A percentile compares a stretch with the other conserved stretches of the same genome.
Conservation (phyloP, 2,329 filamentous ascomycete species). For the Botrytis squamosa region DNA sequence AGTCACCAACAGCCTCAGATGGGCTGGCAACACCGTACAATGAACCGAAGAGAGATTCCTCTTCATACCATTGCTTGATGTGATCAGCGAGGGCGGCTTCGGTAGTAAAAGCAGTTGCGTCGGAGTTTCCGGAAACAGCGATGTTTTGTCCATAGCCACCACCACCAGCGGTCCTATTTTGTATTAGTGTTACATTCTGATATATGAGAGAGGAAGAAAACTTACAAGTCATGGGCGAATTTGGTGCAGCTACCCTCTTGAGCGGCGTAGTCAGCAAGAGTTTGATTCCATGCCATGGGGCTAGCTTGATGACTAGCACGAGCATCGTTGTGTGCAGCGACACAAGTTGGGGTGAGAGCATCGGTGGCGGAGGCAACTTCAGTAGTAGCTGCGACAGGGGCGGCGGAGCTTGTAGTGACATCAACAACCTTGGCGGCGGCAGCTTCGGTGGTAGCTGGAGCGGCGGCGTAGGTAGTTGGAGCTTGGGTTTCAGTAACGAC, state of each 20-base stretch:
- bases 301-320: conserved; percentile 76
- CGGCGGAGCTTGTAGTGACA: neutral
- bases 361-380: conserved; percentile 22
- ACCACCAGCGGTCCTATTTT: conserved; percentile 51
- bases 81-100: conserved; percentile 61
- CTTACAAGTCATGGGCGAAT: conserved; percentile 76
- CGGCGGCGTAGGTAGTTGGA: conserved; percentile 1
- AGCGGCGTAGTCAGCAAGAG: conserved; percentile 62
- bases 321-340: conserved; percentile 71
- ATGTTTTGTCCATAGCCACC: conserved; percentile 90
- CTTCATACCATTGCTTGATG: conserved; percentile 87
- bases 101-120: conserved; percentile 49
- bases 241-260: conserved; percentile 64
- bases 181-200: conserved; percentile 38
- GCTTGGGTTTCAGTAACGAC: conserved; percentile 8
- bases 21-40: conserved; percentile 62
- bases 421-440: neutral
- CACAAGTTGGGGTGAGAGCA: conserved; percentile 24
- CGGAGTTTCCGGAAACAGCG: conserved; percentile 47
- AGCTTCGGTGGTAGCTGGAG: neutral
- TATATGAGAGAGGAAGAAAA: conserved; percentile 26
- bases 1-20: conserved; percentile 41
- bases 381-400: conserved; percentile 8
- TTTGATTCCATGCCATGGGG: conserved; percentile 63
- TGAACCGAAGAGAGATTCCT: conserved; percentile 54